A percentile compares a stretch with the other conserved stretches of the same genome.
These are phyloP conservation scores for Mycosphaerella sp. DNA, from an alignment of 2,329 filamentous ascomycete genomes.

Conservation along the genomic window DNA sequence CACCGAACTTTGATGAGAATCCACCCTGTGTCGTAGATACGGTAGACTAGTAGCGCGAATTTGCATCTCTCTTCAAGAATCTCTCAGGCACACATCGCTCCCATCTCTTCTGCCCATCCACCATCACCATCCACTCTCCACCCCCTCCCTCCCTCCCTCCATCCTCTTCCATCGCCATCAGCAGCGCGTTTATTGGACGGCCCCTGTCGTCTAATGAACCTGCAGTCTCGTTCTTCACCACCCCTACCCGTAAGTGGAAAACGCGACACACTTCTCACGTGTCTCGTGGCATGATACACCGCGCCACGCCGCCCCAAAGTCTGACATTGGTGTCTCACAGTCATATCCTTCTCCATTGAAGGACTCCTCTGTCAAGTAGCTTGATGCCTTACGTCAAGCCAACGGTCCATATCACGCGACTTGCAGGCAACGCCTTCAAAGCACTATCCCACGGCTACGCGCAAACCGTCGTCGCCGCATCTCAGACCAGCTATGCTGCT, in stretches of 20 bases:
- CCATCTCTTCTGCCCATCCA: constrained; percentile 1
- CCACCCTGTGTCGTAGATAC: too few species aligned
- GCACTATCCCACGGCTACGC: constrained; percentile 97
- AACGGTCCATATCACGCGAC: constrained; percentile 82
- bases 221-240: constrained; percentile 53
- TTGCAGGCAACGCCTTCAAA: constrained; percentile 60
- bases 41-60: neutral
- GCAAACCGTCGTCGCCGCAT: constrained; percentile 92
- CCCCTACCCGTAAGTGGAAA: constrained; percentile 12
- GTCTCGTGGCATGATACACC: constrained; percentile 10
- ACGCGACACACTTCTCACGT: constrained; percentile 12
- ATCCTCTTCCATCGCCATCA: constrained; percentile 13
- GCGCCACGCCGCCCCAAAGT: neutral
- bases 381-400: constrained; percentile 79
- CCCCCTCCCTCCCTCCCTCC: constrained; percentile 3
- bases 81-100: neutral
- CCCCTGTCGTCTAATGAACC: constrained; percentile 96
- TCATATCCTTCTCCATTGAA: constrained; percentile 51
- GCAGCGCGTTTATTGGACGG: constrained; percentile 85
- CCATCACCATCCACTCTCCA: constrained; percentile 9
- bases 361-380: constrained; percentile 54
- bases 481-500: constrained; percentile 73
- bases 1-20: too few species aligned
- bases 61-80: neutral
- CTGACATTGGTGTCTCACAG: constrained; percentile 29